Conservation (phyloP, 2,329 filamentous ascomycete genomes). For the Penicillium brasilianum region DNA sequence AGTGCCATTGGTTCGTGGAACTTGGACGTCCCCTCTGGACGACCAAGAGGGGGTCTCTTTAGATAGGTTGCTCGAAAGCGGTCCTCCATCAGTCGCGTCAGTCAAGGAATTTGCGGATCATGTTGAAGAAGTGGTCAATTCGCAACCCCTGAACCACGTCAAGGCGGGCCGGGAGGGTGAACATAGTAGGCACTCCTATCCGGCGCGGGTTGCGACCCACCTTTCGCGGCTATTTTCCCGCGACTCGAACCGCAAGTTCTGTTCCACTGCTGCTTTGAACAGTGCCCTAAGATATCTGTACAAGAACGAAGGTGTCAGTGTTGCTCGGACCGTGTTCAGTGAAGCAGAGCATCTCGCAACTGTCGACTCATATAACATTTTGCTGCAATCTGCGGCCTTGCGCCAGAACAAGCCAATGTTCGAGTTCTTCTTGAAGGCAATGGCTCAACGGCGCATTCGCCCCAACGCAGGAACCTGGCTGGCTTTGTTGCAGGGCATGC, state of each 20-base stretch:
- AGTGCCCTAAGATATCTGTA: constrained; percentile 46
- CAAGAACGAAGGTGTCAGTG: constrained; percentile 36
- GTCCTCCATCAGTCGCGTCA: constrained; percentile 34
- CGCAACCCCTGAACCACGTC: constrained; percentile 22
- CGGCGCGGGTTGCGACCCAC: constrained; percentile 27
- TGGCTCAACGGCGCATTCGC: constrained; percentile 44
- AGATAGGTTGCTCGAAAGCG: constrained; percentile 23
- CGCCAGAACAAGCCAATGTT: constrained; percentile 48
- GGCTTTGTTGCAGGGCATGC: constrained; percentile 41
- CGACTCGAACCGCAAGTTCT: constrained; percentile 33
- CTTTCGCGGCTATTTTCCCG: constrained; percentile 42
- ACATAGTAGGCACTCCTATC: constrained; percentile 9
- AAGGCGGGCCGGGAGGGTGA: constrained; percentile 11
- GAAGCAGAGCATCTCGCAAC: constrained; percentile 43
- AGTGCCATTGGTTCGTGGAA: constrained; percentile 38
- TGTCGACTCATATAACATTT: constrained; percentile 52
- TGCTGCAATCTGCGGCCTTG: constrained; percentile 46
- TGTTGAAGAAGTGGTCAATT: constrained; percentile 44
- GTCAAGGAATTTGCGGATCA: constrained; percentile 45
- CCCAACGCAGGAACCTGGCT: constrained; percentile 53
- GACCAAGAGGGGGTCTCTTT: constrained; percentile 11
- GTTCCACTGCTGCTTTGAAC: constrained; percentile 52
- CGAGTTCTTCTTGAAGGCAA: constrained; percentile 43
- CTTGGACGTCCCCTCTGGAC: constrained; percentile 33
- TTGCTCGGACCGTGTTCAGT: constrained; percentile 42